Base-by-base conservation (phyloP, 306 rosid species). In the Hylodesmum podocarpum region DNA sequence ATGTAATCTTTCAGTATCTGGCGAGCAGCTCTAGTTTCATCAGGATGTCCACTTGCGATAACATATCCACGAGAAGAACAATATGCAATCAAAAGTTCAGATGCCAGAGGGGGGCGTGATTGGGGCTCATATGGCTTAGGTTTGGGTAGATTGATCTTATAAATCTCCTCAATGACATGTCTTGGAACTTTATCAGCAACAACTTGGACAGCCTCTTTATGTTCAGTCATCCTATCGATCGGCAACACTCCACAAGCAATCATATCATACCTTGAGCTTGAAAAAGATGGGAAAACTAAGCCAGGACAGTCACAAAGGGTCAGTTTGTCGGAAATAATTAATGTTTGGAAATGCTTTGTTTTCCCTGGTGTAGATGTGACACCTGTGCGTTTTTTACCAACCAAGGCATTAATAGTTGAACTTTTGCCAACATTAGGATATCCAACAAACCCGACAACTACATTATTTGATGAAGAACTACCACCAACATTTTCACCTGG, bases 281-380 rank as follows among this genome's bases (percentile, higher is more conserved):
- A 84, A 79, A 89, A 91, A 34, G 97, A 91, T 43, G 97, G 97
- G 72, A 91, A 91, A 71, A 91, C 95, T 47, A 91, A 78, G 39
- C 97, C 97, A 43, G 97, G 97, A 72, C 97, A 91, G 47, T 91
- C 97, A 78, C 97, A 91, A 22, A 91, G 87, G 4, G 89, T 91
- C 57, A 91, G 82, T 84, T 83, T 81, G 67, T 91, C 90, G 4
- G 95, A 88, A 66, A 91, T 88, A 28, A 89, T 91, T 79, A 91
- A 61, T 37, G 97, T 91, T 81, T 91, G 95, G 81, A 91, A 91
- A 73, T 91, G 97, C 87, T 91, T 91, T 2, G 97, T 91, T 82
- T 91, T 91, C 83, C 97, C 97, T 0, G 97, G 97, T 15, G 97
- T 91, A 55, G 97, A 89, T 70, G 97, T 91, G 54, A 91, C 97